phyloP scores from a whole-genome alignment of 2,329 filamentous ascomycete species.

The Phoma sp. region DNA sequence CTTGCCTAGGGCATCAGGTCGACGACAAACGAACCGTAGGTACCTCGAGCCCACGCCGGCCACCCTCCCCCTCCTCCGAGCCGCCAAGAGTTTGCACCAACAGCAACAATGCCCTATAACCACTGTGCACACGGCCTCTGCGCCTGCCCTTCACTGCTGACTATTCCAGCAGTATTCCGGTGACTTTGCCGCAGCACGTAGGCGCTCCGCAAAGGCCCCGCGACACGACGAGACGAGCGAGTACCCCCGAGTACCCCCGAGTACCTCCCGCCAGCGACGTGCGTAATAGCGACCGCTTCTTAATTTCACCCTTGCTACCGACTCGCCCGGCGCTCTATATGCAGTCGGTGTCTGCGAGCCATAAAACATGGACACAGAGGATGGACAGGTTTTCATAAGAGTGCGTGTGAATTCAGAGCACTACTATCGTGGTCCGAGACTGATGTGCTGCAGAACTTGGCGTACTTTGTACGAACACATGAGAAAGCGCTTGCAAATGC shows the following conservation, averaged over 20 bases:
- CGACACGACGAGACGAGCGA: slow-evolving; percentile 24
- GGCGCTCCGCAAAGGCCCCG: slow-evolving; percentile 26
- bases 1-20: slow-evolving; percentile 38
- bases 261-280: slow-evolving; percentile 18
- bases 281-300: slow-evolving; percentile 19
- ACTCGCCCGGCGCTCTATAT: slow-evolving; percentile 37
- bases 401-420: slow-evolving; percentile 54
- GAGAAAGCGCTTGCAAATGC: slow-evolving; percentile 97
- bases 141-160: slow-evolving; percentile 27
- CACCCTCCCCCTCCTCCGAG: slow-evolving; percentile 7
- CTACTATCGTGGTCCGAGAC: slow-evolving; percentile 16
- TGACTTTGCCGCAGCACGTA: slow-evolving; percentile 30
- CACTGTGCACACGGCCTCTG: slow-evolving; percentile 12
- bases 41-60: slow-evolving; percentile 5
- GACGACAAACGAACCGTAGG: slow-evolving; percentile 18
- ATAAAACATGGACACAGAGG: slow-evolving; percentile 78
- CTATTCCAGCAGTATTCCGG: slow-evolving; percentile 26
- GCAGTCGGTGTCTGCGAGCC: slow-evolving; percentile 38
- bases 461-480: slow-evolving; percentile 94
- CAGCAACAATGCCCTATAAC: slow-evolving; percentile 15
- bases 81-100: slow-evolving; percentile 26
- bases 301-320: slow-evolving; percentile 6
- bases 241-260: slow-evolving; percentile 14
- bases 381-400: slow-evolving; percentile 89
- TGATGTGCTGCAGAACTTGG: slow-evolving; percentile 74